Evolutionary conservation across 2,329 filamentous ascomycete genomes (phyloP), one percentile per base, ranked within the genome.

Genomic region (Alternaria alternata): DNA sequence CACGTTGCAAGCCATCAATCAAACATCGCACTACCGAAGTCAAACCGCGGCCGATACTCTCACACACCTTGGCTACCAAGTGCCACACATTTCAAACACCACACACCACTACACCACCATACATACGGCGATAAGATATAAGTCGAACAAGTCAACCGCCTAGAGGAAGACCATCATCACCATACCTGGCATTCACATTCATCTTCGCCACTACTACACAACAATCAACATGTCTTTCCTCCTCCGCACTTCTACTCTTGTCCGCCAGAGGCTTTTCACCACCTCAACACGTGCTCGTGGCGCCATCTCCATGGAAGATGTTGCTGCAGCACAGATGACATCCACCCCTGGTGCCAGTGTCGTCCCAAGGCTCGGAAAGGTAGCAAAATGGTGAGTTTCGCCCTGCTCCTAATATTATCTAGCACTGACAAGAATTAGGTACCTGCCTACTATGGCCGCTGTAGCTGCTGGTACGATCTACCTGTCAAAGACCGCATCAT

Each of bases 391-490:
- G 75, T 77, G 68, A 30, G 66, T 57, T 9, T 34, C 22, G n/a
- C 30, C 18, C 24, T 34, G 11, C 5, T 9, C 3, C 24, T 8
- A n/a, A 54, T 24, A 3, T 18, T 44, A 2, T 38, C 7, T 53
- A 57, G 9, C 22, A 28, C 62, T 64, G 48, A 64, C 56, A 28
- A 32, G 16, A 18, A 36, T 32, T 20, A 75, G 72, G 72, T 75
- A 75, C 60, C 70, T 77, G 9, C 75, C 75, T 32, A 70, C 74
- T 44, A 77, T 77, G 75, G 74, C 73, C 24, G 61, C 69, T 38
- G 66, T 76, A 46, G 73, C 75, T 61, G 54, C 72, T 30, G 72
- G 72, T 63, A 76, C 73, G 68, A 65, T 69, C 59, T 72, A 68
- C 49, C 60, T 75, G 28, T 71, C 73, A 26, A 61, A 67, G 28